Evolutionary conservation across 805 yeast species (phyloP), one percentile per base, ranked within the genome.

Genomic region (Candida ipomoeae): DNA sequence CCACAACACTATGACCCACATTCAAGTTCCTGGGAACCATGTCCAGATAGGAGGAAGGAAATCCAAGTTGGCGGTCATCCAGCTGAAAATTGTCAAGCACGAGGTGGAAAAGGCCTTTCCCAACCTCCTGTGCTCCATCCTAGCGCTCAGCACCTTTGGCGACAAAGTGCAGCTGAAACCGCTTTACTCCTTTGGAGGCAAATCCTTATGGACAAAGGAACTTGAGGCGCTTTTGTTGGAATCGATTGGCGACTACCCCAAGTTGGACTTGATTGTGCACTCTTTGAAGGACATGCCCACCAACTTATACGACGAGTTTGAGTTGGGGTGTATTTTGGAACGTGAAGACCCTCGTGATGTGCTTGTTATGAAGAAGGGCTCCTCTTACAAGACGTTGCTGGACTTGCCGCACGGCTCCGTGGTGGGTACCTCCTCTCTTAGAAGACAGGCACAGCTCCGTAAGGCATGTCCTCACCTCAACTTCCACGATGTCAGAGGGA

Each of bases 331-430:
- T 60, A 83, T 94, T 50, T 77, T 89, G 44, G 76, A 83, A 64
- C 79, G 99, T 62, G 92, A 86, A 64, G 97, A 92, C 63, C 97
- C 98, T 13, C 79, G 96, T 50, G 99, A 94, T 68, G 97, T 96
- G 11, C 72, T 92, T 7, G 81, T 89, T 43, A 85, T 92, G 92
- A 79, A 79, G 50, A 60, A 65, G 11, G 83, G 78, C 37, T 83
- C 90, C 1, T 72, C 81, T 8, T 87, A 85, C 69, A 82, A 77
- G 58, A 59, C 75, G 2, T 73, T 94, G 43, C 73, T 68, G 2
- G 97, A 92, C 11, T 75, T 94, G 55, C 98, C 98, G 0, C 80
- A 66, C 3, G 96, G 96, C 3, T 74, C 94, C 2, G 80, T 89
- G 18, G 96, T 94, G 14, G 99, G 99, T 31, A 94, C 99, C 1